Base-by-base conservation (phyloP, 768 basidiomycete species). In the Fistulinella prunicolor region DNA sequence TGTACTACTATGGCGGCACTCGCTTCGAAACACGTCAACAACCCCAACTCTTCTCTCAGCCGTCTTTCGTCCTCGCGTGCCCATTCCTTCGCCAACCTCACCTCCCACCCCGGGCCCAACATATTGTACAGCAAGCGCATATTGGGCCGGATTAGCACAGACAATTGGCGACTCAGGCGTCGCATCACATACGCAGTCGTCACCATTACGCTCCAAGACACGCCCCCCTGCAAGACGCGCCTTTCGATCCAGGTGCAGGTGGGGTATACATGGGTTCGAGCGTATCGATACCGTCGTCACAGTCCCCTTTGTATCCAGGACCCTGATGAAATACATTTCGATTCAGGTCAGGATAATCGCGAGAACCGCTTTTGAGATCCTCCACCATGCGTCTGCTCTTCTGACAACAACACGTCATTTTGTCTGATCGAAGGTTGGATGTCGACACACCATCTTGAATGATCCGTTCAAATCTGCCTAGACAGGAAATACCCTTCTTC, bases 151-250 rank as follows among this genome's bases (percentile, higher is more conserved):
- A 92, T 93, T 56, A 94, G 76, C 53, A 94, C 92, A 24, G 83
- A 94, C 44, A 98, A 75, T 28, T 94, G 76, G 36, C 94, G 79
- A 46, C 90, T 92, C 46, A 91, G 81, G 61, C 95, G 83, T 64
- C 94, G 90, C 94, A 97, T 97, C 62, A 96, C 88, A 68, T 97
- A 97, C 16, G 94, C 94, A 61, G 97, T 97, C 53, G 89, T 89
- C 51, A 98, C 93, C 28, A 91, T 95, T 22, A 95, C 94, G 60
- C 88, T 91, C 51, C 95, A 98, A 76, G 26, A 95, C 86, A 62
- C 89, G 88, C 3, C 95, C 95, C 7, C 94, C 94, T 42, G 83
- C 79, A 28, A 71, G 67, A 35, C 91, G 73, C 37, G 93, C 95
- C 42, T 80, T 59, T 95, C 92, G 57, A 98, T 97, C 90, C 94